Percentiles rank a stretch among this genome's conserved stretches.
Conservation (phyloP, 2,329 filamentous ascomycete genomes). For the Fusarium devonianum region DNA sequence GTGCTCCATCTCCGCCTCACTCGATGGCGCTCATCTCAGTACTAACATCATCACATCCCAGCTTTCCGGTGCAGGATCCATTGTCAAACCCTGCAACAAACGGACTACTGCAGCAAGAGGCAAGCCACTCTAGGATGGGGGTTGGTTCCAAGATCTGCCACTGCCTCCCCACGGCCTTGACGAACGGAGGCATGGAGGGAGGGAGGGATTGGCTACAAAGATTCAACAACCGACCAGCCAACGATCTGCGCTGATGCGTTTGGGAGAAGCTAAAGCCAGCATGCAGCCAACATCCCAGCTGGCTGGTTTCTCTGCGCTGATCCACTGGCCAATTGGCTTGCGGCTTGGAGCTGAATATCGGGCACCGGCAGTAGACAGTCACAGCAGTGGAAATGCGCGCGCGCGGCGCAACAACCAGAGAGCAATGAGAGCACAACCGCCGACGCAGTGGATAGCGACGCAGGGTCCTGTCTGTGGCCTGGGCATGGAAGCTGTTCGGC, state of each 20-base stretch:
- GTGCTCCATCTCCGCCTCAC: conserved; percentile 29
- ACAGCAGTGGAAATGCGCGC: conserved; percentile 12
- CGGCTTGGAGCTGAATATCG: conserved; percentile 15
- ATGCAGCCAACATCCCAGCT: conserved; percentile 12
- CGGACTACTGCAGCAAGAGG: conserved; percentile 29
- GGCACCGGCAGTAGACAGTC: conserved; percentile 24
- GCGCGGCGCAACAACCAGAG: conserved; percentile 11
- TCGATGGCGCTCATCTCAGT: conserved; percentile 14
- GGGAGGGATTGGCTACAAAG: conserved; percentile 14
- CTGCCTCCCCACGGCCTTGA: conserved; percentile 28
- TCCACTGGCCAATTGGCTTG: not conserved
- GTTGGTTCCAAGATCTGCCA: conserved; percentile 18
- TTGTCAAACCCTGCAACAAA: conserved; percentile 34
- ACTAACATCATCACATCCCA: conserved; percentile 2
- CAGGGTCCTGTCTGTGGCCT: conserved; percentile 23
- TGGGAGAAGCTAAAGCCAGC: conserved; percentile 25
- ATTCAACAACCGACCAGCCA: conserved; percentile 11
- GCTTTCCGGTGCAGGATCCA: conserved; percentile 14
- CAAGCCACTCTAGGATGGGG: conserved; percentile 36
- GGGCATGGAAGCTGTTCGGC: conserved; percentile 24
- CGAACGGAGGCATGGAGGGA: conserved; percentile 14
- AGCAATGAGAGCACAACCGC: conserved; percentile 21
- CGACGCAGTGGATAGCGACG: conserved; percentile 17
- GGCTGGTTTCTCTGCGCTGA: conserved; percentile 13
- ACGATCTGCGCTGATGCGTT: conserved; percentile 26